Percentiles rank a stretch among this genome's conserved stretches.
phyloP scores from a whole-genome alignment of 2,329 filamentous ascomycete genomes.

The Aspergillus caelatus region DNA sequence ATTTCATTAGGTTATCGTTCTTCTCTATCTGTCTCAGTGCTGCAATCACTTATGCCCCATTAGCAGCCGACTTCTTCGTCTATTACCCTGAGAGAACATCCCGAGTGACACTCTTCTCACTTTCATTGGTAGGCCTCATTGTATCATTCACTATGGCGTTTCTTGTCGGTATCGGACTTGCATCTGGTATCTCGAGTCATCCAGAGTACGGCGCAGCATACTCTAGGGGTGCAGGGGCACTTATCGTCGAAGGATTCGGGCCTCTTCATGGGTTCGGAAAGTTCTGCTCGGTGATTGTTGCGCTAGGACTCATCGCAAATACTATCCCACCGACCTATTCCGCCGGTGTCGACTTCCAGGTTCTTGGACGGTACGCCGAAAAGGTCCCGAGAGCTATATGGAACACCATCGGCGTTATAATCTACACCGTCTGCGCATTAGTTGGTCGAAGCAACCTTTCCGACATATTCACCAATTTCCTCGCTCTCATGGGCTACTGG shows the following conservation, averaged over 20 bases:
- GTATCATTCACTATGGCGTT: constrained; percentile 64
- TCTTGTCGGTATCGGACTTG: constrained; percentile 64
- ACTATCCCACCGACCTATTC: constrained; percentile 67
- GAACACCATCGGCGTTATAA: constrained; percentile 64
- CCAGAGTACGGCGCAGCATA: constrained; percentile 62
- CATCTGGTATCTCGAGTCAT: constrained; percentile 57
- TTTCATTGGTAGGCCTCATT: constrained; percentile 60
- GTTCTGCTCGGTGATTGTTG: constrained; percentile 67
- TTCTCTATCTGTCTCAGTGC: constrained; percentile 69
- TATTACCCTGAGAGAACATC: constrained; percentile 62
- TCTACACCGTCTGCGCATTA: constrained; percentile 67
- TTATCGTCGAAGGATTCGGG: constrained; percentile 65
- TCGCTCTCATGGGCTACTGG: constrained; percentile 73
- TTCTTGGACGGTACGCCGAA: constrained; percentile 62
- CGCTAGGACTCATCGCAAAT: constrained; percentile 67
- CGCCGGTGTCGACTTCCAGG: constrained; percentile 68
- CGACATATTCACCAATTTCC: constrained; percentile 69
- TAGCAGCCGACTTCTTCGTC: constrained; percentile 69
- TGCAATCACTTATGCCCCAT: constrained; percentile 65
- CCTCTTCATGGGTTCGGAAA: constrained; percentile 65
- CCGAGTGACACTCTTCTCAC: constrained; percentile 56
- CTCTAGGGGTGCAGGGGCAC: constrained; percentile 61
- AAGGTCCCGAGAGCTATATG: constrained; percentile 65
- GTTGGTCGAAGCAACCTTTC: constrained; percentile 64
- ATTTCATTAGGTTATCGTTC: constrained; percentile 58